Percentiles rank a stretch among this genome's conserved stretches.
Conservation (phyloP, 129 eudicot species). For the Flaveria bidentis region DNA sequence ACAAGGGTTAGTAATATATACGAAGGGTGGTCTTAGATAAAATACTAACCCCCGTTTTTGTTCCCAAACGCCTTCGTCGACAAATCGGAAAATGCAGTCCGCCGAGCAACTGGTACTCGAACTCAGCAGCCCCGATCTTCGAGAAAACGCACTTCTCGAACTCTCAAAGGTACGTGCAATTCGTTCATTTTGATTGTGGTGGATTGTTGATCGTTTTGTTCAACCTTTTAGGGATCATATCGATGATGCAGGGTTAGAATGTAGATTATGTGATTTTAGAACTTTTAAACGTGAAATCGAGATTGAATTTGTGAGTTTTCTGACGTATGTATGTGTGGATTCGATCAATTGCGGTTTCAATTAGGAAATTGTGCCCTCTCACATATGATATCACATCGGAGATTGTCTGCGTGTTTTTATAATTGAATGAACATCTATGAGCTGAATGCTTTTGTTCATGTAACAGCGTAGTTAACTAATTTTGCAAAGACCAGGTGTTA, state of each 20-base stretch:
- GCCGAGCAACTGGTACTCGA: slow-evolving; percentile 87
- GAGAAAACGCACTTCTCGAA: slow-evolving; percentile 92
- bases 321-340: background rate
- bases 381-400: background rate
- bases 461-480: slow-evolving; percentile 11
- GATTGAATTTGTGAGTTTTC: background rate
- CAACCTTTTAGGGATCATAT: background rate
- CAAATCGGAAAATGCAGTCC: slow-evolving; percentile 65
- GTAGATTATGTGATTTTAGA: background rate
- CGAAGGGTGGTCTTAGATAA: no score
- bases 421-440: background rate
- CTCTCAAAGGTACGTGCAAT: slow-evolving; percentile 64
- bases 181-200: background rate
- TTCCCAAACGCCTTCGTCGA: slow-evolving; percentile 33
- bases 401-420: background rate
- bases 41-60: slow-evolving; percentile 11
- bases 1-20: no score
- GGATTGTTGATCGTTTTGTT: background rate
- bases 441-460: background rate
- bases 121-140: slow-evolving; percentile 81
- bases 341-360: slow-evolving; percentile 2
- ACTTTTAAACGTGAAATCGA: background rate
- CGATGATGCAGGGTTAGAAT: background rate
- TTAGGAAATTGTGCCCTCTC: slow-evolving; percentile 7
- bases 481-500: slow-evolving; percentile 10